phyloP scores from a whole-genome alignment of 768 basidiomycete species.

The Trametes elegans region DNA sequence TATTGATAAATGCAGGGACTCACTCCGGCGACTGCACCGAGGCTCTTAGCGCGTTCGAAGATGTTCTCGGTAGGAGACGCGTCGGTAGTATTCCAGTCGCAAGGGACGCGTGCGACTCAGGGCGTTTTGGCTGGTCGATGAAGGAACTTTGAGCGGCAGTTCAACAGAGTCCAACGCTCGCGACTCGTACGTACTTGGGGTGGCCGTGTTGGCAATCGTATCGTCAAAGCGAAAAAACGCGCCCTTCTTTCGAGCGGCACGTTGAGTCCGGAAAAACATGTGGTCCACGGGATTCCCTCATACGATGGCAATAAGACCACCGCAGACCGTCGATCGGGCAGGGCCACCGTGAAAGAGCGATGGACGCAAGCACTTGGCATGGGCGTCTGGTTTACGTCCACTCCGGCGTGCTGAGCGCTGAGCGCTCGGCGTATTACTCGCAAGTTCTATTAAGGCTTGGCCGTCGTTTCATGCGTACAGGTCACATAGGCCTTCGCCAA shows the following conservation, averaged over 20 bases:
- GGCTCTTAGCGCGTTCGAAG: slow-evolving; percentile 76
- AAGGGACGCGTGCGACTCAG: slow-evolving; percentile 87
- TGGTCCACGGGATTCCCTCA: too few species aligned
- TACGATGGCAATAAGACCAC: too few species aligned
- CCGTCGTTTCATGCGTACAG: too few species aligned
- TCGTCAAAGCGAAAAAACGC: slow-evolving; percentile 83
- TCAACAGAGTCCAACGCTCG: neutral
- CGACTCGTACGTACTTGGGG: slow-evolving; percentile 37
- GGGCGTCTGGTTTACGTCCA: too few species aligned
- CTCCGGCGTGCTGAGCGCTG: too few species aligned
- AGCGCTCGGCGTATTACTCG: too few species aligned
- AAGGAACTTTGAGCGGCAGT: neutral
- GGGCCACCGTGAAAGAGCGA: too few species aligned
- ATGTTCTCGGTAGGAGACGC: slow-evolving; percentile 66
- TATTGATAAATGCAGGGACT: slow-evolving; percentile 22
- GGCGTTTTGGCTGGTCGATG: slow-evolving; percentile 55
- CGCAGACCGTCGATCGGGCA: too few species aligned
- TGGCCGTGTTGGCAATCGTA: slow-evolving; percentile 38
- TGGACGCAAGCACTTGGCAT: too few species aligned
- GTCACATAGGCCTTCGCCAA: too few species aligned
- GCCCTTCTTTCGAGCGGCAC: slow-evolving; percentile 51
- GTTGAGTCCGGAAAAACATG: neutral
- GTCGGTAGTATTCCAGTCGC: slow-evolving; percentile 72
- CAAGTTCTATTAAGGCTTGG: too few species aligned
- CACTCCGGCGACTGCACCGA: slow-evolving; percentile 79